Evolutionary conservation across 2,329 filamentous ascomycete genomes (phyloP), one percentile per base, ranked within the genome.

Genomic region (Westerdykella aurantiaca): DNA sequence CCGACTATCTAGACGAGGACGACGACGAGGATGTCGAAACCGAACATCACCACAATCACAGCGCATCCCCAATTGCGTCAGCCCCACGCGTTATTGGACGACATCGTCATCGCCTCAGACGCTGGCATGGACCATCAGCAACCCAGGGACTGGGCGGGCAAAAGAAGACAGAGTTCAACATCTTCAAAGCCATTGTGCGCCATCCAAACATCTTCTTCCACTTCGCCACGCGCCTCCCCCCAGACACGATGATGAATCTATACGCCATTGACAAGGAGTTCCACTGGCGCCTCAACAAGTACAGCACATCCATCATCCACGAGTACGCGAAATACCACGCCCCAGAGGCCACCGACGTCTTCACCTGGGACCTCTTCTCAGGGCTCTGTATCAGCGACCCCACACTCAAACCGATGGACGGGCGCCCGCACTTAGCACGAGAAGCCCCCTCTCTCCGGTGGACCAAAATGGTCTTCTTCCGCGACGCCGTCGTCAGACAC

Each of bases 391-490:
- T 83, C 44, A 71, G 60, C 1, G 84, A 88, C 57, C 84, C 85
- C 0, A 67, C 69, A 25, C 69, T 73, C 1, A 69, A 74, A 6
- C 71, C 67, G 4, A 69, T 70, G 54, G 69, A 70, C 53, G 45
- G 58, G 46, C 47, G 59, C 46, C 35, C 44, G 39, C 57, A 59
- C 57, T 47, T 61, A 6, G 49, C 60, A 34, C 53, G 61, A 4
- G 60, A 65, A 21, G 74, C 86, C 1, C 85, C 86, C 0, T 75
- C 78, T 6, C 69, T 91, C 38, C 71, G 72, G 37, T 93, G 85
- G 77, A 71, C 88, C 6, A 73, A 78, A 44, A 82, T 91, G 76
- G 72, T 88, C 0, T 63, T 79, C 1, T 52, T 43, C 14, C 60
- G 65, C 41, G 56, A 40, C 51, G 25, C 33, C 72, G 22, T 80